Base-by-base conservation (phyloP, 441 rosid species). In the Euphorbia celastroides region DNA sequence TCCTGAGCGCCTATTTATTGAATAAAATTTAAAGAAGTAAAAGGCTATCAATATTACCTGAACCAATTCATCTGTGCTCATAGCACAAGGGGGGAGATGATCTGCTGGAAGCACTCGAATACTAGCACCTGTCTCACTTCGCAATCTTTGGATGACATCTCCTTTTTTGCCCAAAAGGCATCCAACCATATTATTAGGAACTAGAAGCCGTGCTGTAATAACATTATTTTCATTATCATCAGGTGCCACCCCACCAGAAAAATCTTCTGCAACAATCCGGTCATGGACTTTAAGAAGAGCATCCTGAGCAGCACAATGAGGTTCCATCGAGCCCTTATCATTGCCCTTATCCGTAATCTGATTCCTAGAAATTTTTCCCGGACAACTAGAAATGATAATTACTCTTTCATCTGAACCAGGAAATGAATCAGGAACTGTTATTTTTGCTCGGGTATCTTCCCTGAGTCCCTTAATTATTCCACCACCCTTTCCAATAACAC, bases 361-460 rank as follows among this genome's bases (percentile, higher is more conserved):
- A 28, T 62, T 72, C 59, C 66, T 64, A 23, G 75, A 72, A 66
- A 65, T 38, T 59, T 72, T 74, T 50, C 67, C 38, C 8, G 80
- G 76, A 62, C 81, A 74, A 67, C 89, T 87, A 57, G 73, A 80
- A 16, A 87, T 80, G 44, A 78, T 73, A 69, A 87, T 76, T 16
- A 83, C 88, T 70, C 92, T 70, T 77, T 87, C 92, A 59, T 87
- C 89, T 16, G 83, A 83, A 42, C 89, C 92, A 66, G 77, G 81
- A 74, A 87, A 78, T 6, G 85, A 41, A 66, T 83, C 89, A 66
- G 80, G 77, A 72, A 84, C 86, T 0, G 77, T 84, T 65, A 84
- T 87, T 68, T 80, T 84, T 13, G 88, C 86, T 44, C 60, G 75
- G 20, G 89, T 83, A 70, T 81, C 84, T 41, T 77, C 86, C 76